Evolutionary conservation across 169 alveolate genomes (phyloP).

Genomic region (Plasmodium malariae): DNA sequence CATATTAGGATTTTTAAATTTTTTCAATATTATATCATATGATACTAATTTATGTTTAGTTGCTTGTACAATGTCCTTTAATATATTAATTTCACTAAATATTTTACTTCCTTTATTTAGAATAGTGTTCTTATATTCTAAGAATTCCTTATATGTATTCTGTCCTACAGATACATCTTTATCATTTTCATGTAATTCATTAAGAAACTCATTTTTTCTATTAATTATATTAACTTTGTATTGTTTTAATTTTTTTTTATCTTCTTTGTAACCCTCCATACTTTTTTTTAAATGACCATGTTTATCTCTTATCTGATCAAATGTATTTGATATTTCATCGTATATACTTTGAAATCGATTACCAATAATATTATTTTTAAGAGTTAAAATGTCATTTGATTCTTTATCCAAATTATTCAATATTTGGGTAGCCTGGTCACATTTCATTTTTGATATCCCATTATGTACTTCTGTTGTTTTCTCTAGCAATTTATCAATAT

Average conservation of each 20-base stretch:
- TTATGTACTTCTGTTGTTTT: neutral
- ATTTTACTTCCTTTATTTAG: neutral
- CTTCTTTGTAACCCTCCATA: neutral
- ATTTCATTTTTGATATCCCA: neutral
- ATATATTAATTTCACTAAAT: neutral
- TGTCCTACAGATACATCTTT: neutral
- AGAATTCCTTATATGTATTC: slow-evolving; percentile 7
- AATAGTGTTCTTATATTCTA: neutral
- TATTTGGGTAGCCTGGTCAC: neutral
- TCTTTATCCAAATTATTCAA: neutral
- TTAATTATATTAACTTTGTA: neutral
- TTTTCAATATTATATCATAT: neutral
- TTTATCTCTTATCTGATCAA: neutral
- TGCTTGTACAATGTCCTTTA: neutral
- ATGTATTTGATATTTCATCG: neutral
- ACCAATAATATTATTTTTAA: neutral
- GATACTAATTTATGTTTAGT: neutral
- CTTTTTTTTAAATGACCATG: neutral
- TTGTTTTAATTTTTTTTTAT: neutral
- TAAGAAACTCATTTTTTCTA: neutral
- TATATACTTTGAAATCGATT: neutral
- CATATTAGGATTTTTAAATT: neutral
- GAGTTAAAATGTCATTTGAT: neutral
- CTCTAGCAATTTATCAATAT: neutral
- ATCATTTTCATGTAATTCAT: slow-evolving; percentile 6